These are phyloP conservation scores for Sherardia arvensis DNA, from an alignment of 257 asterid genomes.

Conservation along the genomic window DNA sequence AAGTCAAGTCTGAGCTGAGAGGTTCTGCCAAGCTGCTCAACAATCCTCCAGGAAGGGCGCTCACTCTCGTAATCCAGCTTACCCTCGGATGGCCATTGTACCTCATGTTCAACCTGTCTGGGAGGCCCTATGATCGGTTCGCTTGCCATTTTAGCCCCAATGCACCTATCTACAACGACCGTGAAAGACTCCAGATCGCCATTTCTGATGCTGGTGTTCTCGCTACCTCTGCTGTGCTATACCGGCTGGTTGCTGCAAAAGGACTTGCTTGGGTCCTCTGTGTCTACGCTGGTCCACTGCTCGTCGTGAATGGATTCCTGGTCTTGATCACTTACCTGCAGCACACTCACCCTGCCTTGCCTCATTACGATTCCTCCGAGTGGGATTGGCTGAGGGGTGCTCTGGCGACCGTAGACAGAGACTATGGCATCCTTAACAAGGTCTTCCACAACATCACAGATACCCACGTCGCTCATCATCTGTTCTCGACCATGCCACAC, in stretches of 20 bases:
- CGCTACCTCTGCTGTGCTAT: conserved; percentile 34
- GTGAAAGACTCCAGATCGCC: conserved; percentile 59
- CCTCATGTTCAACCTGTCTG: conserved; percentile 57
- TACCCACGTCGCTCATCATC: conserved; percentile 76
- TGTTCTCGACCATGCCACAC: conserved; percentile 84
- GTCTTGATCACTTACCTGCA: conserved; percentile 73
- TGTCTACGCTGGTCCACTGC: conserved; percentile 52
- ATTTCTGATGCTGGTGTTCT: conserved; percentile 56
- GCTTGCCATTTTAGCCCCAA: conserved; percentile 71
- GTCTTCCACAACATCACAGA: conserved; percentile 75
- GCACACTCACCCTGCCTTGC: conserved; percentile 75
- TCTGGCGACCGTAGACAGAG: conserved; percentile 64
- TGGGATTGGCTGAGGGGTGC: conserved; percentile 94
- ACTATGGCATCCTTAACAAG: conserved; percentile 60
- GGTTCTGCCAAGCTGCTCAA: conserved; percentile 37
- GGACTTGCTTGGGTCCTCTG: conserved; percentile 55
- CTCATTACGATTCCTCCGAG: conserved; percentile 69
- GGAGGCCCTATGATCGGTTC: conserved; percentile 57
- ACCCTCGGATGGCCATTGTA: conserved; percentile 81
- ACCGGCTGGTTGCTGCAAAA: conserved; percentile 38
- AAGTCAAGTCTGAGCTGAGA: conserved; percentile 29
- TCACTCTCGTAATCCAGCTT: conserved; percentile 40
- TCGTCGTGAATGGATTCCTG: conserved; percentile 66
- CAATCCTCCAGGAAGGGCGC: conserved; percentile 62
- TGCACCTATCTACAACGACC: conserved; percentile 63